A percentile compares a stretch with the other conserved stretches of the same genome.
phyloP scores from a whole-genome alignment of 2,329 filamentous ascomycete species.

The Cercospora nicotianae region DNA sequence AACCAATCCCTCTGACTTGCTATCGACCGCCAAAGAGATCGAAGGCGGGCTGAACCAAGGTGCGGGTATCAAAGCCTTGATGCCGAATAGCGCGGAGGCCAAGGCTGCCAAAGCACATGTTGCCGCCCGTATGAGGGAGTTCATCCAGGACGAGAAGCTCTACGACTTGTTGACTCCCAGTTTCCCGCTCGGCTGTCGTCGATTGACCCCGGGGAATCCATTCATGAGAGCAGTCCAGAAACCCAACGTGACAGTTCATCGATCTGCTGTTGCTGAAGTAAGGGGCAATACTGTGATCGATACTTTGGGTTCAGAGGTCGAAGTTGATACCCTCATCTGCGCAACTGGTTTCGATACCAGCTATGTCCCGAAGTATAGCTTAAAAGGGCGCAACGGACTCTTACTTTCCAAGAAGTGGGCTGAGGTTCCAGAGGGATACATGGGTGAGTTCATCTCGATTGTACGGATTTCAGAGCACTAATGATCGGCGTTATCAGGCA shows the following conservation, averaged over 20 bases:
- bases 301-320: neutral
- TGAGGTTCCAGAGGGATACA: neutral
- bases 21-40: conserved; percentile 8
- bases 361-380: neutral
- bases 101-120: neutral
- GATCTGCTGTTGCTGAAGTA: neutral
- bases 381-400: neutral
- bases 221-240: neutral
- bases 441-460: neutral
- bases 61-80: conserved; percentile 19
- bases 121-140: neutral
- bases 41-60: conserved; percentile 16
- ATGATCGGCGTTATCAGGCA: neutral
- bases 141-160: neutral
- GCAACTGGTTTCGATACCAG: neutral
- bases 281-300: neutral
- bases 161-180: neutral
- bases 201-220: neutral
- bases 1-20: conserved; percentile 1
- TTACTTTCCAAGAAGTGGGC: neutral
- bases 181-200: neutral
- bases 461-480: neutral
- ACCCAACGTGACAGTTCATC: neutral
- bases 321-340: neutral
- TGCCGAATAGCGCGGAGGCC: neutral